Conservation (phyloP, 495 filamentous ascomycete species). For the Copromyces sp. region DNA sequence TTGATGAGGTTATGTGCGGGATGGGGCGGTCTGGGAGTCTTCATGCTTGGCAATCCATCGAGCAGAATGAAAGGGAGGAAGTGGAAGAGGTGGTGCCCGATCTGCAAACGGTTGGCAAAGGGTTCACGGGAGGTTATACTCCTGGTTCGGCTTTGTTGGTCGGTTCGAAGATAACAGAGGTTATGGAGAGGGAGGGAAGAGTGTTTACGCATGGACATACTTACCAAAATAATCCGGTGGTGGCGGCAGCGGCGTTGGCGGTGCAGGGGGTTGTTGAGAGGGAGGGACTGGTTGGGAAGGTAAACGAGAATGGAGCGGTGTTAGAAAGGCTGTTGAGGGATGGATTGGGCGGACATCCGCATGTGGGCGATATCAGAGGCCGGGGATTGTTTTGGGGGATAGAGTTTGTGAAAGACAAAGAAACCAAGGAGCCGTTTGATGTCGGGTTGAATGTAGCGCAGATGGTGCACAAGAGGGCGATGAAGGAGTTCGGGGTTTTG, state of each 20-base stretch:
- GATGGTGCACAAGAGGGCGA: constrained; percentile 40
- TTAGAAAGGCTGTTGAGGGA: constrained; percentile 33
- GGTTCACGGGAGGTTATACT: constrained; percentile 45
- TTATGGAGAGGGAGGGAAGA: constrained; percentile 51
- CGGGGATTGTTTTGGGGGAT: constrained; percentile 54
- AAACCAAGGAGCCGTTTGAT: constrained; percentile 36
- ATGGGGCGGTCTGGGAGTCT: constrained; percentile 53
- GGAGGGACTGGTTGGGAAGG: constrained; percentile 41
- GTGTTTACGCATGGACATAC: constrained; percentile 47
- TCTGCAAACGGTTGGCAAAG: constrained; percentile 57
- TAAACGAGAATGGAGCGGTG: constrained; percentile 35
- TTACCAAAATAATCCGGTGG: constrained; percentile 49
- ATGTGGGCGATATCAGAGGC: constrained; percentile 57
- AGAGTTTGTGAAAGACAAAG: constrained; percentile 45
- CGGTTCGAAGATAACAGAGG: not conserved
- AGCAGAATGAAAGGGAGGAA: constrained; percentile 16
- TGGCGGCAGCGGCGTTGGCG: constrained; percentile 44
- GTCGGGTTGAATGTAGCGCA: constrained; percentile 26
- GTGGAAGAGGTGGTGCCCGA: constrained; percentile 43
- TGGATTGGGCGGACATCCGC: constrained; percentile 34
- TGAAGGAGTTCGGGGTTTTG: constrained; percentile 45
- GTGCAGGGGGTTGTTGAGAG: constrained; percentile 44
- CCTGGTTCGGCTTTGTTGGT: constrained; percentile 16
- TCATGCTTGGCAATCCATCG: constrained; percentile 45
- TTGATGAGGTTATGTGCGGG: constrained; percentile 72